Percentiles rank a stretch among this genome's conserved stretches.
Conservation (phyloP, 176 grass and related monocot genomes). For the Carex kokanica region DNA sequence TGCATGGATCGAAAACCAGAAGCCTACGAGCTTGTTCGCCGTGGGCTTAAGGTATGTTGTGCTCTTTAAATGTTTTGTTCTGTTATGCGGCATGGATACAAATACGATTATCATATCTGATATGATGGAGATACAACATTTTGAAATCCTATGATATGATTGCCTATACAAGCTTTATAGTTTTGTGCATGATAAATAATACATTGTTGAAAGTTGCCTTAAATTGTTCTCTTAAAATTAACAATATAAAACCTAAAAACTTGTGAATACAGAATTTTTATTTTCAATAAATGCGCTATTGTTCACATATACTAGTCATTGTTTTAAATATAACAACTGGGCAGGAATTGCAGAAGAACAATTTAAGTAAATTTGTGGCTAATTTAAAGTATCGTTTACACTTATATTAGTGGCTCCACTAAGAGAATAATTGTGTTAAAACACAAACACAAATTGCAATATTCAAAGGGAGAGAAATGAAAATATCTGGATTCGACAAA, state of each 20-base stretch:
- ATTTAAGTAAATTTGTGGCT: neutral
- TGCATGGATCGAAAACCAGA: conserved; percentile 98
- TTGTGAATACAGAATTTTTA: neutral
- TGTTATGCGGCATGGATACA: neutral
- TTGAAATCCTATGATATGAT: neutral
- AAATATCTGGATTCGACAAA: conserved; percentile 1
- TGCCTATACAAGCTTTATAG: neutral
- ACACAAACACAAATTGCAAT: neutral
- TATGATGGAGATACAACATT: neutral
- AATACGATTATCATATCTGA: neutral
- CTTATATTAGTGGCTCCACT: neutral
- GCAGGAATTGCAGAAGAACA: neutral
- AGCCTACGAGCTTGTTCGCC: conserved; percentile 97
- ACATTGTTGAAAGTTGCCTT: neutral
- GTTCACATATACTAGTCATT: neutral
- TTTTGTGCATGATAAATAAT: neutral
- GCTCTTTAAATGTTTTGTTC: neutral
- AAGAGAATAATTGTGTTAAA: neutral
- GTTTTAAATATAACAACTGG: neutral
- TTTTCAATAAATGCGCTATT: neutral
- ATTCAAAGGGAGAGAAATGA: neutral
- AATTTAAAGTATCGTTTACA: neutral
- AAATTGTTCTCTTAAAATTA: neutral
- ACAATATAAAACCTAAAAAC: neutral
- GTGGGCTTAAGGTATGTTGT: conserved; percentile 74